Conservation (phyloP, 2,329 filamentous ascomycete genomes). For the Ceratocystis diversiconidia region DNA sequence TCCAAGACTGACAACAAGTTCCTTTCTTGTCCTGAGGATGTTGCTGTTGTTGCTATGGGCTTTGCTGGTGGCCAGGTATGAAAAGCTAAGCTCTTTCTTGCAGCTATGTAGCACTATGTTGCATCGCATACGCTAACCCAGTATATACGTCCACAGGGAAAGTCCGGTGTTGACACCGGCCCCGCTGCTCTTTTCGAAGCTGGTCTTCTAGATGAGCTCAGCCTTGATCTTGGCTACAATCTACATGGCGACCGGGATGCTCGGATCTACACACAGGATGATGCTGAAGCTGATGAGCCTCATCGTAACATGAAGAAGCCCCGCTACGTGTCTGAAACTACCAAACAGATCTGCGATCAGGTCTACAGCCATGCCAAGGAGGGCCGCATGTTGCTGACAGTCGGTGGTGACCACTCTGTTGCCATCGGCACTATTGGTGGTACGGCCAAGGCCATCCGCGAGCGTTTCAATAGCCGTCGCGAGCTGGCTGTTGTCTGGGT, state of each 20-base stretch:
- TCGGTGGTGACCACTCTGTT: conserved; percentile 92
- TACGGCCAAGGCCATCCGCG: conserved; percentile 69
- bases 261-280: conserved; percentile 64
- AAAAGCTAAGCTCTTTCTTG: conserved; percentile 10
- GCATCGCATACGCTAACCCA: conserved; percentile 15
- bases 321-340: conserved; percentile 71
- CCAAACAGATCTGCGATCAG: conserved; percentile 61
- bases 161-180: conserved; percentile 80
- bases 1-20: conserved; percentile 53
- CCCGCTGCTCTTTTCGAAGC: conserved; percentile 78
- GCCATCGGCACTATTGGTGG: conserved; percentile 88
- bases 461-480: conserved; percentile 52
- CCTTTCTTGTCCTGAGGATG: conserved; percentile 60
- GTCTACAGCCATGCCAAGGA: conserved; percentile 74
- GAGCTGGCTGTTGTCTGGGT: conserved; percentile 98
- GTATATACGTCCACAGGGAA: conserved; percentile 43
- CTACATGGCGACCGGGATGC: conserved; percentile 72
- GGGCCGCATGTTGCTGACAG: conserved; percentile 78
- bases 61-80: conserved; percentile 91
- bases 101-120: not conserved
- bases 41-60: conserved; percentile 86
- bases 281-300: conserved; percentile 58
- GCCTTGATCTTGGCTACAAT: conserved; percentile 74
- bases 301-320: conserved; percentile 93
- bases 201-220: conserved; percentile 71